These are phyloP conservation scores for Coffea eugenioides DNA, from an alignment of 257 asterid species.

Conservation along the genomic window DNA sequence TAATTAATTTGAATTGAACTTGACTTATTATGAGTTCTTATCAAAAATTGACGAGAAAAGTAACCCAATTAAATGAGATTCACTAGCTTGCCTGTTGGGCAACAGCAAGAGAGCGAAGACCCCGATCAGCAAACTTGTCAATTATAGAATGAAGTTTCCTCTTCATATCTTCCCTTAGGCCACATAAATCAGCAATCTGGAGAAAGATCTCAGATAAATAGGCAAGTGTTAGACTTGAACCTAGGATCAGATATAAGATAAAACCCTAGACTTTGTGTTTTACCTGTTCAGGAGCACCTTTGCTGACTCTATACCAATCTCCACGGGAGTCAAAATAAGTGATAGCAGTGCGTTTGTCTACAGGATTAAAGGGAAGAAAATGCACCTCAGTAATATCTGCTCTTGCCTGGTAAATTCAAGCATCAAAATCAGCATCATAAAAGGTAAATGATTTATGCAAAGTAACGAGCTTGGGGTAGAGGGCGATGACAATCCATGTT, in stretches of 20 bases:
- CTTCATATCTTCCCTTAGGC: constrained; percentile 30
- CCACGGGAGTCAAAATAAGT: constrained; percentile 68
- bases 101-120: constrained; percentile 58
- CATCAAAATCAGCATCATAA: background rate
- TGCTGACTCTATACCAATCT: constrained; percentile 83
- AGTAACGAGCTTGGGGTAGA: background rate
- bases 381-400: constrained; percentile 89
- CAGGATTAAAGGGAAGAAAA: constrained; percentile 89
- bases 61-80: background rate
- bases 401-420: constrained; percentile 56
- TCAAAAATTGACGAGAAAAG: too few relatives aligned
- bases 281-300: constrained; percentile 98
- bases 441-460: background rate
- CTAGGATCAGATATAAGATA: background rate
- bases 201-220: constrained; percentile 1
- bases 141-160: constrained; percentile 42
- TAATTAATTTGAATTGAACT: too few relatives aligned
- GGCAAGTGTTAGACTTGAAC: background rate
- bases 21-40: too few relatives aligned
- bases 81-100: constrained; percentile 40
- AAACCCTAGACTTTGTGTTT: background rate
- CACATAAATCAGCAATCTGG: constrained; percentile 46
- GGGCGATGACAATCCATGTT: background rate
- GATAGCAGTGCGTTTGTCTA: constrained; percentile 87
- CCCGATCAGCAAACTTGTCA: constrained; percentile 58